Evolutionary conservation across 2,329 filamentous ascomycete species (phyloP).

Genomic region (Decorospora gaudefroyi): DNA sequence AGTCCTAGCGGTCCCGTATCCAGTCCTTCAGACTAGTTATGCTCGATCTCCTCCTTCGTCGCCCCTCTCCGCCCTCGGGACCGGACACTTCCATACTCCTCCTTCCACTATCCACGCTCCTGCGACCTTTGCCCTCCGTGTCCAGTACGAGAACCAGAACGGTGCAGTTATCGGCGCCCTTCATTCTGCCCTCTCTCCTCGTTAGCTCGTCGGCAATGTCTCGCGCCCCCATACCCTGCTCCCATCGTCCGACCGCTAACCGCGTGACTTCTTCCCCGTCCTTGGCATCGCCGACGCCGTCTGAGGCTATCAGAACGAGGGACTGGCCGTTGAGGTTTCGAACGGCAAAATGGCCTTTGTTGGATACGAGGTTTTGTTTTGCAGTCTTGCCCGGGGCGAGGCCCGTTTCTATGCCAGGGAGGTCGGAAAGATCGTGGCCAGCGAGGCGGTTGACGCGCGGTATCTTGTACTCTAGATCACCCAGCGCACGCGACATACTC

Average conservation of each 20-base stretch:
- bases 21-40: conserved; percentile 22
- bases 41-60: conserved; percentile 13
- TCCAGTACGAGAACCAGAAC: conserved; percentile 27
- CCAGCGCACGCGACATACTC: conserved; percentile 32
- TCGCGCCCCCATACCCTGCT: conserved; percentile 17
- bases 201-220: conserved; percentile 27
- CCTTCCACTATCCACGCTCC: conserved; percentile 17
- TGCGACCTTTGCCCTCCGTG: conserved; percentile 15
- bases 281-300: conserved; percentile 28
- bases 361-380: conserved; percentile 28
- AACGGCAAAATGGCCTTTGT: conserved; percentile 28
- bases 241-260: conserved; percentile 22
- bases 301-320: conserved; percentile 28
- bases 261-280: conserved; percentile 26
- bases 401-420: conserved; percentile 30
- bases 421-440: conserved; percentile 30
- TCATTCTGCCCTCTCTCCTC: conserved; percentile 16
- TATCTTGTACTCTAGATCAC: conserved; percentile 31
- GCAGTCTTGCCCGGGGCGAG: conserved; percentile 29
- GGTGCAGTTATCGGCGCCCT: conserved; percentile 31
- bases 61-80: conserved; percentile 3
- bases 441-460: conserved; percentile 33
- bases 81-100: conserved; percentile 14
- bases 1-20: conserved; percentile 14
- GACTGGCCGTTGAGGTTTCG: conserved; percentile 23